Evolutionary conservation across 2,329 filamentous ascomycete genomes (phyloP), one percentile per base, ranked within the genome.

Genomic region (Epichloe aotearoae): DNA sequence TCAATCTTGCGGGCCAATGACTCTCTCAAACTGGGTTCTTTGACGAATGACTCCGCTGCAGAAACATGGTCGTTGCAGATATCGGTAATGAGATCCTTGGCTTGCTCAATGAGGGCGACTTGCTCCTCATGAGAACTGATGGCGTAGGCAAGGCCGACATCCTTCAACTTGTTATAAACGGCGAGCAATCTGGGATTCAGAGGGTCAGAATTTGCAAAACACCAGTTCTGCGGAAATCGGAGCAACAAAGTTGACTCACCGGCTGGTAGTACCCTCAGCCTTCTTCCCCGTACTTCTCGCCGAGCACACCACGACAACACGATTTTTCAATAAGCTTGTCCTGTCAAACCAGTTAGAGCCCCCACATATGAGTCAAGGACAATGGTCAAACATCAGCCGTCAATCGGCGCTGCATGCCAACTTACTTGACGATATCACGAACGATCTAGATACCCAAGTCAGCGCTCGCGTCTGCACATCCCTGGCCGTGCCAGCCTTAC

Each of bases 231-330:
- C 42, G 12, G 3, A 17, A 17, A 19, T 17, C 14, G 26, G 17
- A 49, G 17, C 26, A 34, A n/a, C 39, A 44, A n/a, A 4, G 36
- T 14, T 45, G 66, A 77, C 83, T 79, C 71, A 90, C 86, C 89
- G 81, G 69, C 94, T 97, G 38, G 93, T 98, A 53, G 93, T 98
- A 54, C 93, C 93, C 60, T 94, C 88, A 50, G 83, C 80, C 72
- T 98, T 98, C 65, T 91, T 95, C 55, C 88, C 90, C 53, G 87
- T 93, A 70, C 89, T 96, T 65, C 93, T 78, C 41, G 93, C 93
- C 54, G 93, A 98, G 71, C 93, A 98, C 52, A 98, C 91, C 52
- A 98, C 84, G 51, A 89, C 90, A 56, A 96, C 82, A 66, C 83
- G 83, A 63, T 88, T 83, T 52, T 80, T 72, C 50, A 73, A 72